Evolutionary conservation across 208 protist genomes (phyloP), one percentile per base, ranked within the genome.

Genomic region (Herpetomonas tarakana): DNA sequence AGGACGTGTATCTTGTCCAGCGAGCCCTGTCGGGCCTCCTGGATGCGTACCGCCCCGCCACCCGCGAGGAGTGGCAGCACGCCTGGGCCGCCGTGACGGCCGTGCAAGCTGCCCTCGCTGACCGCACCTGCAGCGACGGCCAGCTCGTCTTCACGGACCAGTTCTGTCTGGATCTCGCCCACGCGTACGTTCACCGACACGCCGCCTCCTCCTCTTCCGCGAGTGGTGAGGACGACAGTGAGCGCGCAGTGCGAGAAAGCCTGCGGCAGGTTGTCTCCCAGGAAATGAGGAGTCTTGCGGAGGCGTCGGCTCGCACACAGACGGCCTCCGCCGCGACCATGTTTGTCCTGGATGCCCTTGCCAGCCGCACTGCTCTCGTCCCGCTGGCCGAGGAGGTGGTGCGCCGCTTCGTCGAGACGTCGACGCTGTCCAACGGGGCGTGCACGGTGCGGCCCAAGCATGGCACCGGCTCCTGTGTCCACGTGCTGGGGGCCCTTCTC

Each of bases 1-100:
- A 74, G 58, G 86, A 93, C 56, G 71, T 83, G 45, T 78, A 79
- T 62, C 58, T 94, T 11, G 49, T 85, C 21, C 83, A 88, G 56
- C 76, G 71, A 4, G 56, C 88, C 26, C 90, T 86, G 67, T 58
- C 76, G 53, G 52, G 28, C 0, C 54, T 90, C 35, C 67, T 94
- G 53, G 50, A 45, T 4, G 25, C 74, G 22, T 69, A 68, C 9
- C 49, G 50, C n/a, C 83, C 81, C 1, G 63, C 51, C 16, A 60
- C 62, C 11, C 71, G 77, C 35, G 50, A 58, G 22, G 88, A 89
- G 35, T 94, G 88, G 88, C 61, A 66, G 52, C 64, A 72, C 44
- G 57, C 88, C 38, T 94, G 82, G 84, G 54, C 65, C 7, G 49
- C 86, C 38, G 79, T 79, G 11, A 58, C 55, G 14, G 19, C 78